Evolutionary conservation across 371 early-diverging fungal species (phyloP).

Genomic region (Mortierella sp.): DNA sequence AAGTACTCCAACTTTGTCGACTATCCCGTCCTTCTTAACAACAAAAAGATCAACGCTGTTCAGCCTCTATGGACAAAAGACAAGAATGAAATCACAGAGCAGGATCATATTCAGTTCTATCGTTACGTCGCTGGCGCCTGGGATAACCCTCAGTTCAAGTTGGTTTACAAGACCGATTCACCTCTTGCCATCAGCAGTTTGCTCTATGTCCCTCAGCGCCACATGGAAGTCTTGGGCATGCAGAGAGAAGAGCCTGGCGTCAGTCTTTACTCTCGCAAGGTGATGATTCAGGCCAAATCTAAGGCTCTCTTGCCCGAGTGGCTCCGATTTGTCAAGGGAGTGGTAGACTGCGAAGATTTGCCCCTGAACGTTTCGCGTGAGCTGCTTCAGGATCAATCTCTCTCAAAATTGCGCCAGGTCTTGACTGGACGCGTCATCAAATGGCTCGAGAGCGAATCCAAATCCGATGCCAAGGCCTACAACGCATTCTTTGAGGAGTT

Average conservation of each 20-base stretch:
- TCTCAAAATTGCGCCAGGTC: conserved; percentile 79
- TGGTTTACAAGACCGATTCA: conserved; percentile 85
- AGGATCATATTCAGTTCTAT: conserved; percentile 94
- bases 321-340: conserved; percentile 88
- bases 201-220: conserved; percentile 79
- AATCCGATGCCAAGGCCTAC: conserved; percentile 79
- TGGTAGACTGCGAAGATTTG: conserved; percentile 97
- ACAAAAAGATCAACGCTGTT: conserved; percentile 85
- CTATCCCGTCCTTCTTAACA: conserved; percentile 92
- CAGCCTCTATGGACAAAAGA: conserved; percentile 97
- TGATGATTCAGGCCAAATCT: conserved; percentile 84
- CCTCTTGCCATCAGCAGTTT: conserved; percentile 82
- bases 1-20: conserved; percentile 98
- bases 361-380: conserved; percentile 98
- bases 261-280: conserved; percentile 84
- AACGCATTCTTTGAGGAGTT: conserved; percentile 88
- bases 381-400: conserved; percentile 90
- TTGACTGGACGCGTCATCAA: conserved; percentile 80
- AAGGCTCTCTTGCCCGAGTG: conserved; percentile 83
- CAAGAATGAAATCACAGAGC: conserved; percentile 81
- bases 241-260: conserved; percentile 80
- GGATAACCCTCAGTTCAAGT: conserved; percentile 80
- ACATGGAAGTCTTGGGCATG: conserved; percentile 77
- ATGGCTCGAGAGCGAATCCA: conserved; percentile 83
- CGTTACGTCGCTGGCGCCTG: conserved; percentile 79